phyloP scores from a whole-genome alignment of 1,139 yeast species.

The Dujonia santamariae region DNA sequence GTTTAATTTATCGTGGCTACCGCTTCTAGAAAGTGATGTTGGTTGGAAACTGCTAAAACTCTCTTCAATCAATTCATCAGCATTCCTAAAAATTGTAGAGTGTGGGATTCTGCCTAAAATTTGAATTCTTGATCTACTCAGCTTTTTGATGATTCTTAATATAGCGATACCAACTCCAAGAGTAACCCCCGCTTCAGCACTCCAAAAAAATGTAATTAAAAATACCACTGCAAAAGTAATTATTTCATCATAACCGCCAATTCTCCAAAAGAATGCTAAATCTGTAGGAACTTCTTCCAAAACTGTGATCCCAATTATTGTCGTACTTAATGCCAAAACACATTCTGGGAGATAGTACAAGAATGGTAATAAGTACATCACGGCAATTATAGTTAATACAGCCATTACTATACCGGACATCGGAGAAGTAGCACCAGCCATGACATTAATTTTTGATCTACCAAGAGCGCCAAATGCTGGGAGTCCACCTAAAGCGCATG shows the following conservation, averaged over 20 bases:
- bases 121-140: slow-evolving; percentile 30
- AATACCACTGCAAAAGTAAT: slow-evolving; percentile 22
- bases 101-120: slow-evolving; percentile 32
- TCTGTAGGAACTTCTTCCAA: slow-evolving; percentile 33
- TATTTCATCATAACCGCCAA: slow-evolving; percentile 32
- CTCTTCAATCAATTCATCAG: slow-evolving; percentile 35
- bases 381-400: slow-evolving; percentile 19
- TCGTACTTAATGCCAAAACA: slow-evolving; percentile 32
- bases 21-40: no score
- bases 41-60: slow-evolving; percentile 16
- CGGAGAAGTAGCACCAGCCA: slow-evolving; percentile 34
- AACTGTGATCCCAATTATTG: slow-evolving; percentile 35
- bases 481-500: slow-evolving; percentile 28
- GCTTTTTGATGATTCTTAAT: slow-evolving; percentile 24
- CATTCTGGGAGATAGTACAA: slow-evolving; percentile 30
- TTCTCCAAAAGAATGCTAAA: slow-evolving; percentile 25
- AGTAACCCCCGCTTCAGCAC: slow-evolving; percentile 31
- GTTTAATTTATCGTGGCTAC: slow-evolving; percentile 13
- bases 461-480: slow-evolving; percentile 39
- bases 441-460: slow-evolving; percentile 31
- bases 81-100: slow-evolving; percentile 30
- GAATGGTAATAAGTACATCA: slow-evolving; percentile 22
- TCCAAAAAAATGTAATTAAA: slow-evolving; percentile 26
- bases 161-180: slow-evolving; percentile 28
- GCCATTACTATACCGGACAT: slow-evolving; percentile 31